Base-by-base conservation (phyloP, 2,329 filamentous ascomycete genomes). In the Claviceps humidiphila region DNA sequence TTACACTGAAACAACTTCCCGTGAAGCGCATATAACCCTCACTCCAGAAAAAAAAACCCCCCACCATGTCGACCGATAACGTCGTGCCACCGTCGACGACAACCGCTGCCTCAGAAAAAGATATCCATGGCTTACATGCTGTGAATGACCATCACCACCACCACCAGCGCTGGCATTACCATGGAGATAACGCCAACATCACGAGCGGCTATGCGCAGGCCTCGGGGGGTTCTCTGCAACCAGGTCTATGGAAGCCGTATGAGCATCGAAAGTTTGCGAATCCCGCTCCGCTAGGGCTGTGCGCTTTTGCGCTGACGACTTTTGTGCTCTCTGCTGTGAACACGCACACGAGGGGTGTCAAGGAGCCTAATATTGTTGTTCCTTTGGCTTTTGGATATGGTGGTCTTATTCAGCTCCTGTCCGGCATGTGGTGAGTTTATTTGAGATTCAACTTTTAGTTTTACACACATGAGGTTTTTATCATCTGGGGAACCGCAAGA, bases 291-390 rank as follows among this genome's bases (percentile, higher is more conserved):
- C 75, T 90, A 41, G 87, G 87, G 57, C 79, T 91, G 48, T 79
- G 74, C 56, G 87, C 84, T 64, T 91, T 91, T 72, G 87, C 87
- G 57, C 74, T 91, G 63, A 91, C 87, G 51, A 91, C 87, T 13
- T 91, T 91, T 66, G 80, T 91, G 40, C 77, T 91, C 48, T 87
- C 84, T 34, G 72, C 77, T 60, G 74, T 91, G 70, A 91, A 91
- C 71, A 74, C 88, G 67, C 73, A 78, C 51, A 71, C 82, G 2
- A 77, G 81, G 13, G 75, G 74, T 53, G 72, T 89, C 52, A 67
- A 68, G 1, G 66, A 64, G 2, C 82, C 85, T 47, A 85, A 81
- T 63, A 77, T 91, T 52, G 81, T 84, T 45, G 74, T 89, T 9
- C 78, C 79, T 14, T 69, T 84, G 30, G 85, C 85, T 4, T 83